Evolutionary conservation across 1,139 yeast genomes (phyloP).

Genomic region (Suhomyces choctaworum): DNA sequence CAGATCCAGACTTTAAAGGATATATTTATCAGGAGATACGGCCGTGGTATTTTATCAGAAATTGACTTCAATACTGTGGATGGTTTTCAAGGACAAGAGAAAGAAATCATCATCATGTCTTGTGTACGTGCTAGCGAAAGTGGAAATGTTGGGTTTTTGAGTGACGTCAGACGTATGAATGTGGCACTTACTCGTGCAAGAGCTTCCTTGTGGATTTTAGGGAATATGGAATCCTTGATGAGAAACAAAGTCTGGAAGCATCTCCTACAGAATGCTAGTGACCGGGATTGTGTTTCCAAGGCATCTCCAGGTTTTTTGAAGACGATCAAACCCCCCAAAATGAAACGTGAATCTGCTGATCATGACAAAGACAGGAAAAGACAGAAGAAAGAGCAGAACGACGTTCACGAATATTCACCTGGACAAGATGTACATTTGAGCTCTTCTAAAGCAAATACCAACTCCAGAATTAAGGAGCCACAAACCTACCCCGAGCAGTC

Average conservation of each 20-base stretch:
- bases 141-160: conserved; percentile 80
- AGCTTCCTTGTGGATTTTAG: conserved; percentile 89
- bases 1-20: conserved; percentile 65
- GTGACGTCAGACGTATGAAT: conserved; percentile 91
- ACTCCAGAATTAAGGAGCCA: not conserved
- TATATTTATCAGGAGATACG: conserved; percentile 59
- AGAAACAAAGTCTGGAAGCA: conserved; percentile 70
- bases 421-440: too few species aligned
- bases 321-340: conserved; percentile 1
- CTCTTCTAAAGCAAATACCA: not conserved
- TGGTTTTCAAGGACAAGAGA: conserved; percentile 98
- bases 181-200: conserved; percentile 94
- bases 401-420: too few species aligned
- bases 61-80: conserved; percentile 94
- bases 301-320: conserved; percentile 43
- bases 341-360: conserved; percentile 1
- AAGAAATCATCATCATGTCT: conserved; percentile 88
- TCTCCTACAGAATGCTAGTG: conserved; percentile 61
- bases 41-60: conserved; percentile 58
- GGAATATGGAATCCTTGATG: conserved; percentile 64
- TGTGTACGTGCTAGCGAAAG: conserved; percentile 84
- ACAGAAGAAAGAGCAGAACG: too few species aligned
- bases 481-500: too few species aligned
- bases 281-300: conserved; percentile 37
- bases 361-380: conserved; percentile 3